These are phyloP conservation scores for Medicago ruthenica DNA, from an alignment of 306 rosid species.

Conservation along the genomic window DNA sequence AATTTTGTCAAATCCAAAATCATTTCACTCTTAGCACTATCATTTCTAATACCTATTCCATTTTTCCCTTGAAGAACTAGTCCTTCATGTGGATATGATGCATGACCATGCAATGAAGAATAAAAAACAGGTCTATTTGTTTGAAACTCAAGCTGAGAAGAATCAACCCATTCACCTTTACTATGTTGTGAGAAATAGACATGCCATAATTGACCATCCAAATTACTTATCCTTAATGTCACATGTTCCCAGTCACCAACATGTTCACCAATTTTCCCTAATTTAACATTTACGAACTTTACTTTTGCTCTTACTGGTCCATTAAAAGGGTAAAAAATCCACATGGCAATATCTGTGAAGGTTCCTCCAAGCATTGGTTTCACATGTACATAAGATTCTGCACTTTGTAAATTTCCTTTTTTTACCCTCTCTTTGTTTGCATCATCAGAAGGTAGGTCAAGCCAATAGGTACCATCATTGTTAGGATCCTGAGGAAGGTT, in stretches of 20 bases:
- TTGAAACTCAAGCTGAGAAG: conserved; percentile 64
- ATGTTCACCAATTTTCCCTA: conserved; percentile 75
- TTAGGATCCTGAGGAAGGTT: conserved; percentile 76
- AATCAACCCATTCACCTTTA: conserved; percentile 71
- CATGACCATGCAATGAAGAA: conserved; percentile 76
- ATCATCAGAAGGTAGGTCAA: conserved; percentile 65
- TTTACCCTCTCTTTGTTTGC: conserved; percentile 60
- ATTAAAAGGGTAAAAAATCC: conserved; percentile 89
- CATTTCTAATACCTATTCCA: conserved; percentile 66
- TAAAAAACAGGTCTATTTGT: conserved; percentile 50
- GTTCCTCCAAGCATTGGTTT: conserved; percentile 85
- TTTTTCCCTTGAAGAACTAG: conserved; percentile 60
- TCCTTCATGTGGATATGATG: conserved; percentile 68
- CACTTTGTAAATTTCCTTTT: conserved; percentile 56
- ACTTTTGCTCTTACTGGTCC: conserved; percentile 81
- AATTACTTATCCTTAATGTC: conserved; percentile 74
- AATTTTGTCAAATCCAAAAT: conserved; percentile 50
- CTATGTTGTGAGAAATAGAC: conserved; percentile 71
- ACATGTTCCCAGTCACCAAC: conserved; percentile 87
- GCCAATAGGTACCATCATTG: conserved; percentile 76
- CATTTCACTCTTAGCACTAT: conserved; percentile 52
- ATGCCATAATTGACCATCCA: conserved; percentile 59
- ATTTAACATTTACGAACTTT: conserved; percentile 43
- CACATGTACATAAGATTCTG: conserved; percentile 57
- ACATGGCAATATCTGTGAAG: conserved; percentile 68